Base-by-base conservation (phyloP, 2,329 filamentous ascomycete genomes). In the Fusarium floridanum region DNA sequence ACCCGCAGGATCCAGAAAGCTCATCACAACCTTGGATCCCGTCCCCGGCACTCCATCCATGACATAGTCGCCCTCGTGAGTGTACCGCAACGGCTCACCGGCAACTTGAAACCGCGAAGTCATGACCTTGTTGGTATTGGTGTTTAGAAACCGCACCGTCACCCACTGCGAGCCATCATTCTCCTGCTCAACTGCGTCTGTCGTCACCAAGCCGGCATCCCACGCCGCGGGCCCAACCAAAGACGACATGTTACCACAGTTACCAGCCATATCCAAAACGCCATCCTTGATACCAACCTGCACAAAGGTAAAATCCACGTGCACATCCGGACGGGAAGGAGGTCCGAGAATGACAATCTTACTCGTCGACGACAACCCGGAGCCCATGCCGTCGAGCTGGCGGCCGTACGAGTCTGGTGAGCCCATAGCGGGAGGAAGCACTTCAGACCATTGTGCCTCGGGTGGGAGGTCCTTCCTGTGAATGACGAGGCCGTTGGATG, bases 241-340 rank as follows among this genome's bases (percentile, higher is more conserved):
- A 45, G 88, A 87, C 7, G 86, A 90, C 91, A 95, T 92, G 80
- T 94, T 94, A n/a, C 93, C 93, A 79, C 92, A 94, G 76, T 94
- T 95, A 27, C 92, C 90, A 0, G 91, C 90, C 76, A 90, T 88
- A 77, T 94, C 92, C 3, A 95, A 86, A 36, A 84, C 82, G 6
- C 84, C 84, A 74, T 91, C 87, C 62, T 88, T 88, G 64, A 94
- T 88, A 4, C 92, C 92, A 8, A 94, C 84, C 43, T 91, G 90
- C 2, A 92, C 89, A 79, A 95, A 95, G 0, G 92, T 95, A 78
- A 92, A 94, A 68, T 93, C 90, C 14, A 94, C 85, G 72, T 94
- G 89, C 0, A 87, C 87, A 29, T 86, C 87, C 0, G 80, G 69
- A 17, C 85, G 83, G 32, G 81, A 78, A 4, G 90, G 86, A 1